Conservation (phyloP, 202 grass and related monocot genomes). For the Carex arenaria region DNA sequence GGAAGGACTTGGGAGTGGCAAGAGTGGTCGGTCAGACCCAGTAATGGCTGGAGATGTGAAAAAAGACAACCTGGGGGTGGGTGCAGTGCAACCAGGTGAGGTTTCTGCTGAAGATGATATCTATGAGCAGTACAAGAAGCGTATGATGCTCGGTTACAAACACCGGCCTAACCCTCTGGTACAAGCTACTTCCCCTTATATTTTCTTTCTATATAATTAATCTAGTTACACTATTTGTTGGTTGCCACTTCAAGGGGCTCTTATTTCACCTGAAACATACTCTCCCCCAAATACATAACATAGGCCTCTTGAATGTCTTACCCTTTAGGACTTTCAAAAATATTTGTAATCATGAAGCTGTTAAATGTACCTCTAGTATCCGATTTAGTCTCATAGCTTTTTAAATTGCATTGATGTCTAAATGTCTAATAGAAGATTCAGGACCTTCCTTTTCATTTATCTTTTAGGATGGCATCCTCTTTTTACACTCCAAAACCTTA, state of each 20-base stretch:
- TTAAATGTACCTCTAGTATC: neutral
- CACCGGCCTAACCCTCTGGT: constrained; percentile 91
- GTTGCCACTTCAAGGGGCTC: neutral
- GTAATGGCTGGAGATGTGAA: constrained; percentile 92
- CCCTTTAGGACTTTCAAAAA: neutral
- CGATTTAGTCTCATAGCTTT: neutral
- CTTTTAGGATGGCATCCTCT: neutral
- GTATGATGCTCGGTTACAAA: constrained; percentile 99
- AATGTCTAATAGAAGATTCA: neutral
- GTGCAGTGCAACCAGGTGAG: constrained; percentile 69
- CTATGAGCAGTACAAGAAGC: constrained; percentile 98
- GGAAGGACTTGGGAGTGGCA: constrained; percentile 89
- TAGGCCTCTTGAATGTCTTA: neutral
- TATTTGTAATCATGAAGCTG: neutral
- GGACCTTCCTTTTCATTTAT: neutral
- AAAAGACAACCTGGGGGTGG: constrained; percentile 81
- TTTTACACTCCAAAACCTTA: neutral
- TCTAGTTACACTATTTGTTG: neutral
- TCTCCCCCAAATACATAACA: neutral
- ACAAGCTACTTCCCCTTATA: neutral
- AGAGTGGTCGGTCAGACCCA: constrained; percentile 67
- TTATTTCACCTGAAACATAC: neutral
- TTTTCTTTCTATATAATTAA: neutral
- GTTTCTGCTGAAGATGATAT: constrained; percentile 89
- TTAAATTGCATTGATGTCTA: neutral